Evolutionary conservation across 2,329 filamentous ascomycete genomes (phyloP), one percentile per base, ranked within the genome.

Genomic region (Fusarium sp.): DNA sequence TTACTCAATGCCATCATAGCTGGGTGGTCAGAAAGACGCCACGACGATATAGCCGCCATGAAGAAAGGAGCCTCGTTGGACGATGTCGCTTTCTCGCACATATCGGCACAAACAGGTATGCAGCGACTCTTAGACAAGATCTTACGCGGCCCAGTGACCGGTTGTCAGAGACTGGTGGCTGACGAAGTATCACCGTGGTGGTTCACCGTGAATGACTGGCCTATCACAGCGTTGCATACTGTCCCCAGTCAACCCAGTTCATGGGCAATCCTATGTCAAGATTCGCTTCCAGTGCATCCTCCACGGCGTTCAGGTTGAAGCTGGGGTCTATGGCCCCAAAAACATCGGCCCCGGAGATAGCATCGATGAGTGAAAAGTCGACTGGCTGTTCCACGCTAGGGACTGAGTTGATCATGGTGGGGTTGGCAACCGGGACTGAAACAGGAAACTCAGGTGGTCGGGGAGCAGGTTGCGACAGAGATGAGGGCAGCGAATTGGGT

Each of bases 311-410:
- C 2, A 88, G 70, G 52, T 88, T 82, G 68, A 88, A 88, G 51
- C 78, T 85, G 4, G 86, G 86, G 51, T 87, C 86, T 27, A 88
- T 86, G 45, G 87, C 82, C 5, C 83, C 84, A 69, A 87, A 87
- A 2, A 88, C 78, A 46, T 88, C 85, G n/a, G 86, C 78, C 3
- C 85, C 84, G 1, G 82, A 82, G 27, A 83, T 77, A 4, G 81
- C 77, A 42, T 84, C 82, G 6, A 84, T 77, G 16, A 82, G 71
- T 0, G 80, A 81, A 56, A 82, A 82, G 62, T 85, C 83, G 8
- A 83, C 76, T 3, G 75, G 65, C 20, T 78, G 78, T 47, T 81
- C 78, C 57, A 79, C 57, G 3, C 76, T 77, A 5, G 74, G 65
- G 0, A 75, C 71, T 7, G 75, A 72, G 22, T 77, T 74, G 24